Evolutionary conservation across 2,329 filamentous ascomycete species (phyloP), one percentile per base, ranked within the genome.

Genomic region (Didymella arachidicola): DNA sequence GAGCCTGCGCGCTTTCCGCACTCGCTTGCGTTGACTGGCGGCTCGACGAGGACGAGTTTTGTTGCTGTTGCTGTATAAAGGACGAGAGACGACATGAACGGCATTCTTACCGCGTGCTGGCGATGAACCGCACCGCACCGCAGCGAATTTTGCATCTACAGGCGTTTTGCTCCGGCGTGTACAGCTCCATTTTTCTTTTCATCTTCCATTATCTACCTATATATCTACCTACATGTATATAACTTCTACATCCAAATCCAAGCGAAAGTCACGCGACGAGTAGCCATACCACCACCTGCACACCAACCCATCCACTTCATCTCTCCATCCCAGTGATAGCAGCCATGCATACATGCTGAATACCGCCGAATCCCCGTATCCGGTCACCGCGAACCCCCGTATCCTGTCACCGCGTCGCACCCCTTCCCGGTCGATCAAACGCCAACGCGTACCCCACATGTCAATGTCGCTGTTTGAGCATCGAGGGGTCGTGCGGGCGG

Each of bases 71-170:
- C 47, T 54, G 51, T 54, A 49, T 29, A 52, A 46, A 27, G 38
- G 30, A 57, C 10, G 43, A 46, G 38, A 57, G 26, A 51, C 47
- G 53, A 51, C 46, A 43, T 51, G 46, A 57, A 57, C 48, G 54
- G 36, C 47, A 29, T 41, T 41, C 47, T 29, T 29, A 27, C 22
- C 22, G 22, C 22, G 22, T 22, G 22, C 22, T 22, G 22, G 22
- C 22, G 22, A 22, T 22, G 22, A 22, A 22, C 22, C 22, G 22
- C 22, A 22, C 22, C 14, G 16, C 34, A 27, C 4, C 25, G 36
- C 36, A 19, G n/a, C n/a, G 19, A 14, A 29, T 39, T 19, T 18
- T 30, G 53, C 53, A 56, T 56, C 44, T 51, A 50, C 46, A 32
- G 53, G 53, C 53, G 27, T 38, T n/a, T 39, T 25, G 2, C 3